phyloP scores from a whole-genome alignment of 2,329 filamentous ascomycete species.

The Chalaropsis ovoidea region DNA sequence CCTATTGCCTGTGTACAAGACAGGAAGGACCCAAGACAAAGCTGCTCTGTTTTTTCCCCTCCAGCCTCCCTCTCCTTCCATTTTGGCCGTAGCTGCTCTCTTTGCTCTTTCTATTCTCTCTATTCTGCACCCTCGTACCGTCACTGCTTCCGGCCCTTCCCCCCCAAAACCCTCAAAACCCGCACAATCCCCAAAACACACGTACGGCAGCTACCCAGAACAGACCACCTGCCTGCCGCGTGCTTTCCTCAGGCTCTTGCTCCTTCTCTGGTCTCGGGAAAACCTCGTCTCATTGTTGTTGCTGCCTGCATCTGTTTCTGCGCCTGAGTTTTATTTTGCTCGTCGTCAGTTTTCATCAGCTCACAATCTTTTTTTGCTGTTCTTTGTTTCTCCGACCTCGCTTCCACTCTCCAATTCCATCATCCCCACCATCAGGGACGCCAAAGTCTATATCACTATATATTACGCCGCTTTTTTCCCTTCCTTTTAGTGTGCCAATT shows the following conservation, averaged over 20 bases:
- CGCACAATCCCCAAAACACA: neutral
- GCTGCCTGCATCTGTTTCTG: no score
- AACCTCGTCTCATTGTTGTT: slow-evolving; percentile 12
- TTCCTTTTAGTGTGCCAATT: neutral
- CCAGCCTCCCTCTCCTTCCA: slow-evolving; percentile 4
- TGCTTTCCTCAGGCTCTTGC: neutral
- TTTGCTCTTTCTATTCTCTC: neutral
- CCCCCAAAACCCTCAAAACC: neutral
- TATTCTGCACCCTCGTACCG: no score
- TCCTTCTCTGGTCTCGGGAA: slow-evolving; percentile 16
- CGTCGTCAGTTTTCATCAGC: slow-evolving; percentile 1
- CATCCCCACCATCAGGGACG: neutral
- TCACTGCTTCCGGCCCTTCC: neutral
- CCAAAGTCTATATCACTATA: neutral
- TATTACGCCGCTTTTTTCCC: neutral
- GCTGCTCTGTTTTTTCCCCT: neutral
- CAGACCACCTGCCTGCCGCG: neutral
- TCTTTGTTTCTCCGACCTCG: neutral
- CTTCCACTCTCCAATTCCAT: slow-evolving; percentile 17
- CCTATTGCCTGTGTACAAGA: neutral
- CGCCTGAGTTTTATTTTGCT: slow-evolving; percentile 20
- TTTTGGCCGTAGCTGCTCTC: neutral
- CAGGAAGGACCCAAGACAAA: slow-evolving; percentile 3
- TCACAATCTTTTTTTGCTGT: slow-evolving; percentile 1
- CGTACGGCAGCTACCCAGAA: neutral